Conservation (phyloP, 116 monocot genomes). For the Thalassia testudinum region DNA sequence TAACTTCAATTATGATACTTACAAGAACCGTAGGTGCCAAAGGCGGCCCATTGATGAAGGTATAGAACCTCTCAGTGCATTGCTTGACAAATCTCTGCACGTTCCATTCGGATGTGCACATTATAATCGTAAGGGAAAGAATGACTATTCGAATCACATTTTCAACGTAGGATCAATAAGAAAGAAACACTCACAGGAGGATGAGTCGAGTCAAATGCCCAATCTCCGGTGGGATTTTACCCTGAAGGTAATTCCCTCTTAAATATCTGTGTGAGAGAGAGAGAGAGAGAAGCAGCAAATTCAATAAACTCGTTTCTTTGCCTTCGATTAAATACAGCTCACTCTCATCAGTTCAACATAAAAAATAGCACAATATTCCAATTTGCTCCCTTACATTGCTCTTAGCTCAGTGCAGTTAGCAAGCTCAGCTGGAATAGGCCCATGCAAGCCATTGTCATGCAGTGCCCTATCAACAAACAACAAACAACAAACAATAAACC, state of each 20-base stretch:
- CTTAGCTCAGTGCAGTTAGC: slow-evolving; percentile 55
- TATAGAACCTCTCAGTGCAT: slow-evolving; percentile 71
- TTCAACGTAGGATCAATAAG: background rate
- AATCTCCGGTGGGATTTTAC: slow-evolving; percentile 68
- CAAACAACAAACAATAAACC: background rate
- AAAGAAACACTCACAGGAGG: slow-evolving; percentile 41
- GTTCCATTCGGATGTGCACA: background rate
- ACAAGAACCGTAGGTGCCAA: slow-evolving; percentile 63
- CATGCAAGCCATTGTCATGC: slow-evolving; percentile 83
- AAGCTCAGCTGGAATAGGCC: slow-evolving; percentile 65
- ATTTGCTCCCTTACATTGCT: slow-evolving; percentile 39
- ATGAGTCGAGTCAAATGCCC: slow-evolving; percentile 58
- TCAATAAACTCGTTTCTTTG: too few species aligned
- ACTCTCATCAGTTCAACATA: too few species aligned
- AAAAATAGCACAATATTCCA: too few species aligned
- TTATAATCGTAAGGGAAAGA: too few species aligned
- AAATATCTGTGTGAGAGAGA: slow-evolving; percentile 34
- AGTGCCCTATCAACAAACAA: slow-evolving; percentile 36
- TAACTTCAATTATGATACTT: slow-evolving; percentile 9
- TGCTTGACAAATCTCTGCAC: slow-evolving; percentile 90
- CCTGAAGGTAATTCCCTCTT: slow-evolving; percentile 81
- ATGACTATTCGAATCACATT: too few species aligned
- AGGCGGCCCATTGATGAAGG: slow-evolving; percentile 69
- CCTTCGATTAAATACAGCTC: too few species aligned
- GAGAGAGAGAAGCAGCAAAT: too few species aligned